Conservation (phyloP, 192 early-diverging fungal species). For the Haplosporangium gracile region DNA sequence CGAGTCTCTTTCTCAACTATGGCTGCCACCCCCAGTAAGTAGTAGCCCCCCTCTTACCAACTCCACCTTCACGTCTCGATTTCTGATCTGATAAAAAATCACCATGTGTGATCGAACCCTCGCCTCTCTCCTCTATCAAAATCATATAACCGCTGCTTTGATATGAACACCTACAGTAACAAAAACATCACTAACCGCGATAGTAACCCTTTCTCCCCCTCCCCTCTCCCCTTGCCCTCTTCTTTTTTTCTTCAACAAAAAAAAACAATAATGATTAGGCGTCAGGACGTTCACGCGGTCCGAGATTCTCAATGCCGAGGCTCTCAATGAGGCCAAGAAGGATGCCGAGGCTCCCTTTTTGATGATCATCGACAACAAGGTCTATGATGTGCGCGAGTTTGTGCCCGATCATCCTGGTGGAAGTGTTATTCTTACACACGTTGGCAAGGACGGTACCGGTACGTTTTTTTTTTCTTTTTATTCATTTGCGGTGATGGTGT, state of each 20-base stretch:
- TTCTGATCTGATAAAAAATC: not conserved
- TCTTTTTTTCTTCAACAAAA: not conserved
- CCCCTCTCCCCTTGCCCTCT: not conserved
- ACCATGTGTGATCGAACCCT: not conserved
- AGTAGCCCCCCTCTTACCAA: not conserved
- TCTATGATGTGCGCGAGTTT: constrained; percentile 87
- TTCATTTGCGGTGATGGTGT: not conserved
- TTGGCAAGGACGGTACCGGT: constrained; percentile 82
- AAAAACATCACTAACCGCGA: not conserved
- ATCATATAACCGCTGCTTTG: not conserved
- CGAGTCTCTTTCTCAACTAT: not conserved
- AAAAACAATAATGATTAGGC: constrained; percentile 18
- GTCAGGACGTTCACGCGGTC: constrained; percentile 50
- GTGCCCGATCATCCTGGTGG: constrained; percentile 84
- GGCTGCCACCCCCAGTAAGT: constrained; percentile 26
- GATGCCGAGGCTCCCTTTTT: constrained; percentile 61
- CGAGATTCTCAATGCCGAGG: constrained; percentile 52
- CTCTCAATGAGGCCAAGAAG: constrained; percentile 37
- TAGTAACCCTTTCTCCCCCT: not conserved
- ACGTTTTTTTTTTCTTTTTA: constrained; percentile 14
- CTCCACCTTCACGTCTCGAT: not conserved
- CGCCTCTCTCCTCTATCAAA: not conserved
- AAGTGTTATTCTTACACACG: constrained; percentile 77
- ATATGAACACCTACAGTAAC: not conserved
- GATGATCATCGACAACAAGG: constrained; percentile 82